Conservation (phyloP, 179 eudicot genomes). For the Spergularia azorica region DNA sequence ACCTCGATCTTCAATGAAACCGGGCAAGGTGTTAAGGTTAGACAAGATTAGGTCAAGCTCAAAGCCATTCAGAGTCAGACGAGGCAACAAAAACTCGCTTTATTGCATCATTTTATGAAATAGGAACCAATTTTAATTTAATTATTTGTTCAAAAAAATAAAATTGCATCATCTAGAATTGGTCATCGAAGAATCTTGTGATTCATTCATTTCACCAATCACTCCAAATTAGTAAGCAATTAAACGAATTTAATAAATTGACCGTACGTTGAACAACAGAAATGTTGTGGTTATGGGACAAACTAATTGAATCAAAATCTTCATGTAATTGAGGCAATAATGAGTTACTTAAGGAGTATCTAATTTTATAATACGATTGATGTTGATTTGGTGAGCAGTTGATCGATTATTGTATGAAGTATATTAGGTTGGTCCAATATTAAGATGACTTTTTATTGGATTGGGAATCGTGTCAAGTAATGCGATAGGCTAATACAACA, state of each 20-base stretch:
- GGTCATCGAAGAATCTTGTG: conserved; percentile 14
- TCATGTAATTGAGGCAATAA: not conserved
- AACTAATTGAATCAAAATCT: conserved; percentile 19
- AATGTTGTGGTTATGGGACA: conserved; percentile 1
- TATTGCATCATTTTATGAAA: no score
- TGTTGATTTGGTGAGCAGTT: conserved; percentile 28
- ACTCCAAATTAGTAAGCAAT: not conserved
- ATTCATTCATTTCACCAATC: not conserved
- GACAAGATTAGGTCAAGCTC: no score
- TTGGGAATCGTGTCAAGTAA: conserved; percentile 24
- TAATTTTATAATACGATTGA: conserved; percentile 16
- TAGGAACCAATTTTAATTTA: no score
- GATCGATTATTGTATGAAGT: not conserved
- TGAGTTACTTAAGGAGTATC: conserved; percentile 24
- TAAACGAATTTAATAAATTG: not conserved
- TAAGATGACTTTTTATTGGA: conserved; percentile 13
- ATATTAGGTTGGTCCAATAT: conserved; percentile 5
- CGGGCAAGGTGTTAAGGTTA: no score
- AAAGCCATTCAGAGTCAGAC: no score
- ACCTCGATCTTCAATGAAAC: no score
- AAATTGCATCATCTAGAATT: not conserved
- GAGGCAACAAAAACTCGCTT: no score
- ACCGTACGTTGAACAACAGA: conserved; percentile 11
- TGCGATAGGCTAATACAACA: conserved; percentile 5
- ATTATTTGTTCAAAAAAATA: no score